These are phyloP conservation scores for Vigna hirtella DNA, from an alignment of 306 rosid species.

Conservation along the genomic window DNA sequence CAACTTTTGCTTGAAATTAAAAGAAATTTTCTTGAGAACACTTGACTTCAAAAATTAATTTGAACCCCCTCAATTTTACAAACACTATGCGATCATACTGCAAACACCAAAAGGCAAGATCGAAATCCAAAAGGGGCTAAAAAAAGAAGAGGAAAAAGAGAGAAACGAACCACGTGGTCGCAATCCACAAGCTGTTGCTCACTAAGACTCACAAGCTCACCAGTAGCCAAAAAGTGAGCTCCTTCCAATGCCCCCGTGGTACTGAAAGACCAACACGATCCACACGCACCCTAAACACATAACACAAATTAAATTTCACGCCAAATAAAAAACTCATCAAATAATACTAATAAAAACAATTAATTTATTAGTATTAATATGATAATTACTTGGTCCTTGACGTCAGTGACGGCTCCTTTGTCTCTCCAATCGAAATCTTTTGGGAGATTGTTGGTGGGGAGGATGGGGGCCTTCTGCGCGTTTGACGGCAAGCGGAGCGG, in stretches of 20 bases:
- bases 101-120: not conserved
- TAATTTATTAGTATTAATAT: too few relatives aligned
- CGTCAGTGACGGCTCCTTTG: conserved; percentile 78
- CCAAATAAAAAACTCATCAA: not conserved
- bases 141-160: not conserved
- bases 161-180: conserved; percentile 89
- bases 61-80: not conserved
- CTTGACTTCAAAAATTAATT: not conserved
- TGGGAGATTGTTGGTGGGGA: conserved; percentile 81
- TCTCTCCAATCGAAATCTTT: conserved; percentile 94
- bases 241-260: conserved; percentile 94
- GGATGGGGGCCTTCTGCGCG: conserved; percentile 80
- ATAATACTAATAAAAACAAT: not conserved
- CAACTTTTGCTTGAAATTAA: not conserved
- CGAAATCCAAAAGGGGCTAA: not conserved
- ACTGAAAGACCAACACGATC: conserved; percentile 98
- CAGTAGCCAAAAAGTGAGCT: conserved; percentile 74
- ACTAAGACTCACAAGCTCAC: conserved; percentile 78
- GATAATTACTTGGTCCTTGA: conserved; percentile 74
- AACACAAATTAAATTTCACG: not conserved
- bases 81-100: not conserved
- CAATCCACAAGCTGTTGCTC: conserved; percentile 99
- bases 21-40: not conserved
- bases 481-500: conserved; percentile 71
- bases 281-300: conserved; percentile 75